Conservation (phyloP, 2,329 filamentous ascomycete genomes). For the Beauveria sp. region DNA sequence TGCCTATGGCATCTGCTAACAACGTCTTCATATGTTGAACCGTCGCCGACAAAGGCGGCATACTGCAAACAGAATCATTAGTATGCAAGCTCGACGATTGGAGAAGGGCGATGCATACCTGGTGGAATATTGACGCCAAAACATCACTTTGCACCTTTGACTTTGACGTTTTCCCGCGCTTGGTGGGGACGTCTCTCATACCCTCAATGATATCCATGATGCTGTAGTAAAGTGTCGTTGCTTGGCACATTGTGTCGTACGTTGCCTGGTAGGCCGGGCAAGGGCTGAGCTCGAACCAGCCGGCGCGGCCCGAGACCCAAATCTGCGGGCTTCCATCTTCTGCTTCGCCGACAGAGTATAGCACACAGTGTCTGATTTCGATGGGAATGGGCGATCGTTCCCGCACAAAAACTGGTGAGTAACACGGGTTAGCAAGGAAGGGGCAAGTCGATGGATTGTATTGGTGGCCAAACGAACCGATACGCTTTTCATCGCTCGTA, state of each 20-base stretch:
- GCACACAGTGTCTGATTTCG: conserved; percentile 42
- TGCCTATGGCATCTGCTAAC: conserved; percentile 39
- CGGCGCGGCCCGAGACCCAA: conserved; percentile 52
- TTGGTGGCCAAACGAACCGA: conserved; percentile 26
- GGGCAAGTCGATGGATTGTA: too few species aligned
- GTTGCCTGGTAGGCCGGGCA: conserved; percentile 47
- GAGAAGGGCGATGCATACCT: conserved; percentile 16
- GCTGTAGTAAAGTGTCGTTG: conserved; percentile 56
- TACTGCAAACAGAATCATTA: conserved; percentile 30
- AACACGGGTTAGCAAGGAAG: neutral
- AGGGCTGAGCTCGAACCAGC: conserved; percentile 62
- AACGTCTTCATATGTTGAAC: conserved; percentile 42
- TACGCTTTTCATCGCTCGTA: conserved; percentile 30
- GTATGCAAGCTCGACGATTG: neutral
- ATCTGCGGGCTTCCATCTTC: conserved; percentile 46
- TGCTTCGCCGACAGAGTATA: conserved; percentile 47
- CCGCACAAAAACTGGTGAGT: conserved; percentile 23
- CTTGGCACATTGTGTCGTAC: conserved; percentile 54
- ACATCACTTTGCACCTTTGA: conserved; percentile 24
- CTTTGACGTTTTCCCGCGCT: conserved; percentile 20
- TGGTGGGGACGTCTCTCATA: conserved; percentile 20
- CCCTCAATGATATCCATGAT: conserved; percentile 48
- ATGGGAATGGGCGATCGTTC: conserved; percentile 30
- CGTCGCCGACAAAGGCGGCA: conserved; percentile 44
- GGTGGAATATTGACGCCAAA: conserved; percentile 25